Evolutionary conservation across 306 rosid species (phyloP), one percentile per base, ranked within the genome.

Genomic region (Lathyrus sativus): DNA sequence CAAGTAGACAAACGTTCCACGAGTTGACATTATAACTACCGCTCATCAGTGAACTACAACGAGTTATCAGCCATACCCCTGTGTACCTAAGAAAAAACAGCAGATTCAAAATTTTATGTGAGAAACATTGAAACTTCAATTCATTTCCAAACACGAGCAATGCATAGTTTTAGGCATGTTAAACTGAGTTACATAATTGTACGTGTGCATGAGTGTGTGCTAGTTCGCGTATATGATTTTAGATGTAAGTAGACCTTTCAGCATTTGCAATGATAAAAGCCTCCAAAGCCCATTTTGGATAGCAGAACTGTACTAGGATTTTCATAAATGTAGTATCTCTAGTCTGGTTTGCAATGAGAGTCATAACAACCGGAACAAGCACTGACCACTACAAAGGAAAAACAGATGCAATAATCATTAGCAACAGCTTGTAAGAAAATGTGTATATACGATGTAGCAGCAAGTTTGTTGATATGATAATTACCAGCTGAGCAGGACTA

Each of bases 251-350:
- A 46, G 1, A 79, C 79, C 72, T 74, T 70, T 65, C 76, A 65
- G 80, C 95, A 79, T 87, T 90, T 59, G 96, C 86, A 49, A 85
- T 71, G 65, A 85, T 80, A 75, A 90, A 87, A 12, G 90, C 95
- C 79, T 90, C 95, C 81, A 90, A 62, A 43, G 96, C 96, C 96
- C 96, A 90, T 73, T 82, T 90, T 3, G 96, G 83, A 76, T 85
- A 90, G 87, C 95, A 87, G 5, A 84, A n/a, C 8, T 80, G 10
- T 66, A 80, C 70, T 43, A 90, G 58, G 11, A n/a, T 39, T 46
- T 81, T 85, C 59, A 90, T 84, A 11, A 80, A 4, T 71, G 67
- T 6, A 70, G 72, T 71, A 29, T 73, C 73, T 33, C 67, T 80
- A 0, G 67, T 68, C 56, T 89, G 82, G 19, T 81, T 85, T 46